These are phyloP conservation scores for Mortierella polycephala DNA, from an alignment of 371 early-diverging fungal genomes.

Conservation along the genomic window DNA sequence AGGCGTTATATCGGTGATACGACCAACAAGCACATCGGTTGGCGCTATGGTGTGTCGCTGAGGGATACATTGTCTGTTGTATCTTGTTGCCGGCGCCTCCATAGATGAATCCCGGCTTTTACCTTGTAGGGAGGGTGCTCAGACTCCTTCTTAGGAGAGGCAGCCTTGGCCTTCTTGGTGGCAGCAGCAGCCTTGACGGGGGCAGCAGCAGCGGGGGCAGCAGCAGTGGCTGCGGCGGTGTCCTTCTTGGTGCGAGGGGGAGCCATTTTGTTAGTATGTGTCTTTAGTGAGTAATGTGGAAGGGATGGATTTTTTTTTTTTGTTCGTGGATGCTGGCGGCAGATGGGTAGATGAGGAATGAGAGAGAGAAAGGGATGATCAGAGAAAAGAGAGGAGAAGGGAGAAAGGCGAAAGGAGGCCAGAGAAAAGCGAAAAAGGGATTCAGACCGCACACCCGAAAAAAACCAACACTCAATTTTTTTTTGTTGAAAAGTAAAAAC, in stretches of 20 bases:
- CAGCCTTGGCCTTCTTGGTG: constrained; percentile 49
- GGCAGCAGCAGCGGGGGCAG: constrained; percentile 35
- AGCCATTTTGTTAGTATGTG: constrained; percentile 34
- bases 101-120: neutral
- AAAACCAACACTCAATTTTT: neutral
- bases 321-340: neutral
- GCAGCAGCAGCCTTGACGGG: constrained; percentile 41
- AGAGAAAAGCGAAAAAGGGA: constrained; percentile 4
- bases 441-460: neutral
- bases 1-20: neutral
- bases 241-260: constrained; percentile 55
- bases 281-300: neutral
- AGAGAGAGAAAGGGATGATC: constrained; percentile 4
- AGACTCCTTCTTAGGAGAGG: constrained; percentile 55
- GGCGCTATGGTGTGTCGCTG: neutral
- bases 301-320: neutral
- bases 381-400: constrained; percentile 2
- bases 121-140: constrained; percentile 65
- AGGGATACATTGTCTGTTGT: neutral
- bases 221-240: constrained; percentile 33
- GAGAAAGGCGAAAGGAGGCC: constrained; percentile 7
- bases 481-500: neutral
- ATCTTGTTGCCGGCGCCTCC: neutral
- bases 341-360: constrained; percentile 9
- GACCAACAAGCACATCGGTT: too few species aligned